Evolutionary conservation across 306 rosid species (phyloP).

Genomic region (Ochetophila trinervis): DNA sequence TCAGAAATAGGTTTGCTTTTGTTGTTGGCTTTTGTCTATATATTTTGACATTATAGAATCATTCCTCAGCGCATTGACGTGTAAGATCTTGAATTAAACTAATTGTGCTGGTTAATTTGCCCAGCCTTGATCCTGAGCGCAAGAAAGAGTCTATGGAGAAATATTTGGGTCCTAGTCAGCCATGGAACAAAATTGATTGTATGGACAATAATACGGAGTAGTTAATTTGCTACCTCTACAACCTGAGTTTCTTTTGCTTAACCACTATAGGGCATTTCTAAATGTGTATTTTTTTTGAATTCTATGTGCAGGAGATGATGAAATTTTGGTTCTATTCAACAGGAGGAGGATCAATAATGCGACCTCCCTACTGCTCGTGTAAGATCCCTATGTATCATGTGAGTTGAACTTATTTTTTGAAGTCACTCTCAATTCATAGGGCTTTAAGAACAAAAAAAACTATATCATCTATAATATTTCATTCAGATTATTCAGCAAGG

Average conservation of each 20-base stretch:
- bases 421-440: too few species aligned
- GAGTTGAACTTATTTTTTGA: constrained; percentile 9
- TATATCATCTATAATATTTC: too few species aligned
- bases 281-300: not conserved
- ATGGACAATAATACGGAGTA: constrained; percentile 8
- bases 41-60: constrained; percentile 1
- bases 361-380: not conserved
- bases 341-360: not conserved
- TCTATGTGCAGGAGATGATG: constrained; percentile 14
- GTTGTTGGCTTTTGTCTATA: constrained; percentile 21
- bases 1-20: constrained; percentile 78
- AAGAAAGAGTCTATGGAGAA: constrained; percentile 95
- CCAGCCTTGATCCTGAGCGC: constrained; percentile 95
- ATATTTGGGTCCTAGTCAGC: constrained; percentile 73
- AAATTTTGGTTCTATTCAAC: constrained; percentile 1
- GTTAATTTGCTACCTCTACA: not conserved
- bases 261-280: not conserved
- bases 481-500: too few species aligned
- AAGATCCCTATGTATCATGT: constrained; percentile 13
- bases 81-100: constrained; percentile 17
- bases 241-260: constrained; percentile 15
- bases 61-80: constrained; percentile 6
- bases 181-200: constrained; percentile 65
- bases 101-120: constrained; percentile 16
- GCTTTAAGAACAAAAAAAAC: too few species aligned